Evolutionary conservation across 1,139 yeast species (phyloP).

Genomic region (Hansenula sp.): DNA sequence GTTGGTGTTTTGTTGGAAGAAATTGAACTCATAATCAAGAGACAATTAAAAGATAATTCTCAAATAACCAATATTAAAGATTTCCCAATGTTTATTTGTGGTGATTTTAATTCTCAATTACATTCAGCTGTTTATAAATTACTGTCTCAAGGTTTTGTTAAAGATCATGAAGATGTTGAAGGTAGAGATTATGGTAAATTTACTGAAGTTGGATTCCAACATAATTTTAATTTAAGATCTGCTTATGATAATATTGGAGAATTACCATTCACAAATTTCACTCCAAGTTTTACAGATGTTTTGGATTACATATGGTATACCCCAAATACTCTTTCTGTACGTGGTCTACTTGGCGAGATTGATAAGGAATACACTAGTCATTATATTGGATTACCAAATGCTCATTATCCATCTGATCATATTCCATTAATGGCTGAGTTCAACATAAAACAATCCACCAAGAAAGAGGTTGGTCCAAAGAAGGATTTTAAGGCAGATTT

Average conservation of each 20-base stretch:
- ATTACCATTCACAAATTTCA: constrained; percentile 88
- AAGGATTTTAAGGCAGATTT: constrained; percentile 15
- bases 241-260: constrained; percentile 85
- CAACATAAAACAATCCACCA: constrained; percentile 53
- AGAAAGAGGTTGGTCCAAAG: not conserved
- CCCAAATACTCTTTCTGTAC: constrained; percentile 70
- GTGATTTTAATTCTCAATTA: constrained; percentile 88
- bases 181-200: constrained; percentile 90
- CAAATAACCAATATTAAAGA: constrained; percentile 36
- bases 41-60: constrained; percentile 14
- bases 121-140: constrained; percentile 92
- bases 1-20: constrained; percentile 90
- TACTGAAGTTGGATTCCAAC: constrained; percentile 86
- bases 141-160: constrained; percentile 71
- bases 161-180: constrained; percentile 72
- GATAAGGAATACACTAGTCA: constrained; percentile 73
- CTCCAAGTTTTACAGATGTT: constrained; percentile 89
- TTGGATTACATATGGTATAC: constrained; percentile 97
- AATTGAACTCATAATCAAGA: constrained; percentile 58
- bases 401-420: constrained; percentile 93
- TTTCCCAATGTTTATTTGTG: constrained; percentile 78
- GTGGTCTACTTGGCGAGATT: constrained; percentile 80
- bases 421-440: constrained; percentile 78
- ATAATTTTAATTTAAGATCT: constrained; percentile 75
- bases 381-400: constrained; percentile 90